Conservation (phyloP, 2,329 filamentous ascomycete genomes). For the Teratosphaeria zuluensis region DNA sequence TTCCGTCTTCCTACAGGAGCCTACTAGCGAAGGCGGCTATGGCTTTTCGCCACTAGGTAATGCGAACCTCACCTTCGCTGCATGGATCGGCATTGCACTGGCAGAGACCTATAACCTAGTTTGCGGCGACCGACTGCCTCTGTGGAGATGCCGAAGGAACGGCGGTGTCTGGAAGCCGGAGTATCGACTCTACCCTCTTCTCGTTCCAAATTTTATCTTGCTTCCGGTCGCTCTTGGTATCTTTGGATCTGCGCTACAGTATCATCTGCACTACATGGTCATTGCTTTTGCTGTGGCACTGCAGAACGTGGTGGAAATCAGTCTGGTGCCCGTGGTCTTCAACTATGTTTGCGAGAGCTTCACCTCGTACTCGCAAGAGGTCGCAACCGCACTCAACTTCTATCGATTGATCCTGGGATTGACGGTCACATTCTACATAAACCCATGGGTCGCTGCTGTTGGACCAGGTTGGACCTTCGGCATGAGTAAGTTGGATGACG, state of each 20-base stretch:
- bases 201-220: conserved; percentile 8
- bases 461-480: conserved; percentile 8
- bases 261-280: conserved; percentile 32
- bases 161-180: conserved; percentile 31
- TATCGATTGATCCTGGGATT: conserved; percentile 13
- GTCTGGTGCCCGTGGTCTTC: conserved; percentile 23
- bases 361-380: conserved; percentile 29
- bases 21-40: conserved; percentile 30
- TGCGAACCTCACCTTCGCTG: conserved; percentile 30
- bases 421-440: conserved; percentile 5
- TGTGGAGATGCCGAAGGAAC: conserved; percentile 24
- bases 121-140: conserved; percentile 31
- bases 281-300: conserved; percentile 33
- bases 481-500: not conserved
- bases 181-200: conserved; percentile 27
- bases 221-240: conserved; percentile 28
- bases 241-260: conserved; percentile 31
- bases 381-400: conserved; percentile 24
- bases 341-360: conserved; percentile 29
- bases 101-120: conserved; percentile 29
- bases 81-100: conserved; percentile 32
- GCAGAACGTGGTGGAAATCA: conserved; percentile 28
- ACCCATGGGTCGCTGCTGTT: conserved; percentile 4
- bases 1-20: conserved; percentile 29
- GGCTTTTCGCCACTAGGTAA: conserved; percentile 33